Base-by-base conservation (phyloP, 2,329 filamentous ascomycete species). In the Aureobasidium leucospermi region DNA sequence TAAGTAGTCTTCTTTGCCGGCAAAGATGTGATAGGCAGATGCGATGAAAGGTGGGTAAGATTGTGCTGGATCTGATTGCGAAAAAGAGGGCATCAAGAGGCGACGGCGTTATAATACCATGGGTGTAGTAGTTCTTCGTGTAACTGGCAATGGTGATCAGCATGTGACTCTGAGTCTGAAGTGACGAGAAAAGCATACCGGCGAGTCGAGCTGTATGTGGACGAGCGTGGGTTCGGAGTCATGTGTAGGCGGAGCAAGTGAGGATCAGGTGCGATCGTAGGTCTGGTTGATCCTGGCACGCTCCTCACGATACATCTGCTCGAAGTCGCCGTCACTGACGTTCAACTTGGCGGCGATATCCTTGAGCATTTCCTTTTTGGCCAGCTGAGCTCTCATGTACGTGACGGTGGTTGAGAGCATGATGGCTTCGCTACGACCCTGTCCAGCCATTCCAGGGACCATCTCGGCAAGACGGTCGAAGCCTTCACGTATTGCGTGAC, bases 381-480 rank as follows among this genome's bases (percentile, higher is more conserved):
- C 64, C 32, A 78, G 70, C 69, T 76, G 68, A 53, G 75, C 69
- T 58, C 70, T 66, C 68, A 79, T 74, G 65, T 71, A 73, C 47
- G 73, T 70, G 58, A 79, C 73, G 1, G 77, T 78, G 28, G 72
- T 73, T 63, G 85, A 84, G 23, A 96, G 78, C n/a, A 96, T 90
- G 16, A 90, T 79, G 31, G 89, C 89, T 72, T 96, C 91, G 64
- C 89, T 94, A 47, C 90, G 85, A 1, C 88, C 91, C 68, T 92
- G 88, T 0, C 91, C 91, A 67, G 89, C 83, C 57, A 95, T 79
- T 0, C 89, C 90, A 0, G 91, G 91, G 1, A 96, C 89, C 34
- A 95, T 80, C 57, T 86, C 83, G 15, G 89, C 89, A 29, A 96
- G 81, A 36, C 85, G 82, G 71, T 96, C 90, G 71, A 95, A 96